Evolutionary conservation across 768 basidiomycete species (phyloP), one percentile per base, ranked within the genome.

Genomic region (Suillus lakei): DNA sequence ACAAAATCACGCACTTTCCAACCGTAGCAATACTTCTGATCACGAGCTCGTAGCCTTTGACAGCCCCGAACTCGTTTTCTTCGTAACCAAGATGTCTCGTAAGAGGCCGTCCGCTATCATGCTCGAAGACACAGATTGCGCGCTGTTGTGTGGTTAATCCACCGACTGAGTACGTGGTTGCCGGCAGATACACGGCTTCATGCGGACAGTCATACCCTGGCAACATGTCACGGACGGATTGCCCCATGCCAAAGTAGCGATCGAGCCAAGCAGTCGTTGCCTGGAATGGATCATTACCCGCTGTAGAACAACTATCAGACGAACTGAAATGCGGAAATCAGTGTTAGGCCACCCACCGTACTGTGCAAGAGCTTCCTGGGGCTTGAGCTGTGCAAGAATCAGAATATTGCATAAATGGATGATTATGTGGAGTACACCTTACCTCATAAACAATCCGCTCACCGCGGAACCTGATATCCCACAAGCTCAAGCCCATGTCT

Each of bases 171-270:
- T 84, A 83, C 0, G 86, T 85, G 8, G 85, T 86, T 0, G 86
- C 86, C 3, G 86, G 85, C n/a, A 91, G 77, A 72, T 81, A 87
- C 13, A 86, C 79, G 0, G 88, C 83, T 58, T 89, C 87, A 65
- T 83, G 76, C 5, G 89, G 89, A 68, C 89, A 90, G 71, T 91
- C 89, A 71, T 90, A 90, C 50, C 86, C 84, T 1, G 84, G 82
- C n/a, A 91, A 81, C 78, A 90, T 78, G 44, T 88, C 83, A n/a
- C 85, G 82, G n/a, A 85, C 83, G 5, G 79, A 56, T 16, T 72
- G 70, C 0, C 88, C 88, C 86, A 89, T 88, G 41, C 88, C 89
- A 67, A 89, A 89, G 71, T 80, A 84, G 8, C 87, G 78, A 66
- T 90, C 88, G 13, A 89, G 81, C 83, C 85, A 90, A 2, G 86